Conservation (phyloP, 768 basidiomycete species). For the Agaricus blazei region DNA sequence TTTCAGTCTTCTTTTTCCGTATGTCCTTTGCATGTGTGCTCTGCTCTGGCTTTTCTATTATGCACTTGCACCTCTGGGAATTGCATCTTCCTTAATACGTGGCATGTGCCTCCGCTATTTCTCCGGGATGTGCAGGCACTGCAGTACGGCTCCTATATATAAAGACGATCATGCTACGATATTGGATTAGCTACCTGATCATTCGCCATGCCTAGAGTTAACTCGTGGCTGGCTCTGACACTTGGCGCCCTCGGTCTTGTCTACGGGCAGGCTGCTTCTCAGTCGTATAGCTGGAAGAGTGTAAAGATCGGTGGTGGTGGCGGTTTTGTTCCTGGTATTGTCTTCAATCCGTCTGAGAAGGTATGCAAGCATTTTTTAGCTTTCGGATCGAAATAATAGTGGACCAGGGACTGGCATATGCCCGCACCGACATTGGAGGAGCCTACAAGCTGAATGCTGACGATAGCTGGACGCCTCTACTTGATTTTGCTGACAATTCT, state of each 20-base stretch:
- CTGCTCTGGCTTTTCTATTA: background rate
- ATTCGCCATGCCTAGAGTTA: constrained; percentile 25
- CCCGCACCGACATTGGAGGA: constrained; percentile 66
- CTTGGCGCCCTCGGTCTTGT: constrained; percentile 21
- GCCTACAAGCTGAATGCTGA: constrained; percentile 59
- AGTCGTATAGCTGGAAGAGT: constrained; percentile 57
- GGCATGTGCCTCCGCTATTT: background rate
- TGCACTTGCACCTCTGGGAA: background rate
- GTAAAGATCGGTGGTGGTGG: constrained; percentile 49
- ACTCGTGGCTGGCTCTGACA: constrained; percentile 26
- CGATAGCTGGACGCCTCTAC: constrained; percentile 57
- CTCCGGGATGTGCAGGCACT: background rate
- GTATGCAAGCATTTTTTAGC: constrained; percentile 9
- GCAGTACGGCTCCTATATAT: background rate
- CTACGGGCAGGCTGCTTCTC: constrained; percentile 35
- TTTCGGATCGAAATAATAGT: background rate
- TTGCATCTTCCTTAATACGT: constrained; percentile 4
- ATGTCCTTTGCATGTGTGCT: background rate
- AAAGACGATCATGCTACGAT: background rate
- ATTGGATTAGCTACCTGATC: background rate
- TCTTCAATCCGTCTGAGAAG: constrained; percentile 57
- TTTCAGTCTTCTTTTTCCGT: background rate
- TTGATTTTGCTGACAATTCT: constrained; percentile 45
- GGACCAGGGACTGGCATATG: constrained; percentile 50
- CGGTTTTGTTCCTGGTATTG: constrained; percentile 51